A percentile compares a stretch with the other conserved stretches of the same genome.
Conservation (phyloP, 2,329 filamentous ascomycete genomes). For the Pseudocercospora cruenta region DNA sequence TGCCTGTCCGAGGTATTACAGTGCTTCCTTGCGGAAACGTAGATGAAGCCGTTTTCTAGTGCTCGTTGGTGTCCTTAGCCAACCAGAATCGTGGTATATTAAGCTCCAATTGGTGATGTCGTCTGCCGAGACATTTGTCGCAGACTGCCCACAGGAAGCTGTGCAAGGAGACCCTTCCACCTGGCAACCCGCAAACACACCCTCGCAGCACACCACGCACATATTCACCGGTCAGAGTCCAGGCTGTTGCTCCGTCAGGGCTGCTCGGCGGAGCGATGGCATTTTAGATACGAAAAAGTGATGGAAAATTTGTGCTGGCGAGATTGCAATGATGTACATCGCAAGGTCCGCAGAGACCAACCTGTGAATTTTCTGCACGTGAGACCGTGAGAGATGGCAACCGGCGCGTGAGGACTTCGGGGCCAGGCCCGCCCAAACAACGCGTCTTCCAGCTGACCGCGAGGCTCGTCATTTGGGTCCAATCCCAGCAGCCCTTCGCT, state of each 20-base stretch:
- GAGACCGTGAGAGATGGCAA: neutral
- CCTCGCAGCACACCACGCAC: neutral
- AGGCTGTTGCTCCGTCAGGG: slow-evolving; percentile 2
- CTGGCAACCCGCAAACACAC: neutral
- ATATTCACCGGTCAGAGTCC: neutral
- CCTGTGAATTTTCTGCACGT: slow-evolving; percentile 5
- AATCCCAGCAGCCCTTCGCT: neutral
- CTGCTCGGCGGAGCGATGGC: slow-evolving; percentile 1
- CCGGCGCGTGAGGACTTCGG: slow-evolving; percentile 3
- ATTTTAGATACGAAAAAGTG: neutral
- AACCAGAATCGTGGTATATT: neutral
- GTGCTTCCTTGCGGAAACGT: neutral
- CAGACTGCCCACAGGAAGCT: neutral
- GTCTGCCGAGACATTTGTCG: neutral
- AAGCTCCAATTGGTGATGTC: neutral
- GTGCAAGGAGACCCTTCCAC: slow-evolving; percentile 1
- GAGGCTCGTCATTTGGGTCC: neutral
- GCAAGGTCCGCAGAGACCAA: slow-evolving; percentile 3
- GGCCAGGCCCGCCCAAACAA: slow-evolving; percentile 1
- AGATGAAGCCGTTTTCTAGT: slow-evolving; percentile 1
- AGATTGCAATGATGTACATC: slow-evolving; percentile 7
- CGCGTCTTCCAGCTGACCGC: slow-evolving; percentile 1
- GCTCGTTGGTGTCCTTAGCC: neutral
- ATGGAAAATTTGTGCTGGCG: neutral
- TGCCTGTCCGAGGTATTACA: neutral